Evolutionary conservation across 176 grass and related monocot species (phyloP), one percentile per base, ranked within the genome.

Genomic region (Musa acuminata): DNA sequence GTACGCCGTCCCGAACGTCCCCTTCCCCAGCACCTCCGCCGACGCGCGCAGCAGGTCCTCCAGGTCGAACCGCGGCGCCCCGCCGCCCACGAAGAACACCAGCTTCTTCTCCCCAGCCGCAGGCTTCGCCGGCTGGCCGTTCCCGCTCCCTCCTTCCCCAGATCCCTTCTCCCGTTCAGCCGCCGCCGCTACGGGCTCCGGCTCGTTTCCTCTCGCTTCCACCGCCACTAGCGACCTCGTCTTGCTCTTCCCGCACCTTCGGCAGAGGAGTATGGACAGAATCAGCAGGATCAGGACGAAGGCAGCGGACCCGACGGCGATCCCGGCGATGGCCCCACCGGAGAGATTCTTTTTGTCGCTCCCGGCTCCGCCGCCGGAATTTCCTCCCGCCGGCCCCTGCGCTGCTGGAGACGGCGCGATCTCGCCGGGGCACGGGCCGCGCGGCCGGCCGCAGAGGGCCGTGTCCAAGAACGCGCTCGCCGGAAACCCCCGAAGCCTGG

Each of bases 21-120:
- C 92, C 67, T 92, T 96, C n/a, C 92, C 89, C 2, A 96, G 82
- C 1, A 91, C 84, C 75, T 96, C 89, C 2, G 92, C 92, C 0
- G 89, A 89, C 2, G 88, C 88, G 13, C 86, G 80, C 19, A 96
- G 80, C 71, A 96, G 70, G 70, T 87, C 86, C 50, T 91, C 84
- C 62, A 96, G 67, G 43, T 96, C 82, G 22, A 89, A 96, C 0
- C 81, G 81, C 13, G 66, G 53, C 13, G 81, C 89, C 6, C 80
- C 22, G 78, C 81, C 9, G 67, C 80, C 3, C 75, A 77, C 70
- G 52, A 92, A 89, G 89, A 96, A 96, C 13, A 86, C 67, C 52
- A 96, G 81, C 69, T 86, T 87, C 82, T 91, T 96, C n/a, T 76
- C 87, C 1, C 25, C 73, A 12, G 16, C 55, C 84, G 74, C 12